phyloP scores from a whole-genome alignment of 805 yeast genomes.

The Hanseniaspora nectarophila region DNA sequence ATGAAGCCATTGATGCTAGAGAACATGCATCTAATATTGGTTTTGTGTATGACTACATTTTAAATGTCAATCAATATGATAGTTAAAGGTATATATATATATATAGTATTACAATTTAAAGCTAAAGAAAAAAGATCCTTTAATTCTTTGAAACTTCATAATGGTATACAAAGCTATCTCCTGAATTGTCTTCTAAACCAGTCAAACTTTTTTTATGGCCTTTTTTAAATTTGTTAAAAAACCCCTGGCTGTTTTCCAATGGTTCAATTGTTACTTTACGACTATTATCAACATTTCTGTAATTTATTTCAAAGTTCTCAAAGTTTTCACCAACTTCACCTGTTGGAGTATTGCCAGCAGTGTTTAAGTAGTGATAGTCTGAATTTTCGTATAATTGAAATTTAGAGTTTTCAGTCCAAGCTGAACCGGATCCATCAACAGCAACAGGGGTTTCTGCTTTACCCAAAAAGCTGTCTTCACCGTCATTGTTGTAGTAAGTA shows the following conservation, averaged over 20 bases:
- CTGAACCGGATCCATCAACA: neutral
- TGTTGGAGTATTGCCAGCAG: neutral
- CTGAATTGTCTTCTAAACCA: neutral
- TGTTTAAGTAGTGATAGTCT: conserved; percentile 11
- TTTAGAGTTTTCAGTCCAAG: neutral
- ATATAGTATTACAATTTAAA: neutral
- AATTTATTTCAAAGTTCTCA: conserved; percentile 9
- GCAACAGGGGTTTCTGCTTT: conserved; percentile 8
- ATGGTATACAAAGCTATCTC: conserved; percentile 7
- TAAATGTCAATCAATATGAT: conserved; percentile 24
- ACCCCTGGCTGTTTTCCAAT: neutral
- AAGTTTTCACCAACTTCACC: neutral
- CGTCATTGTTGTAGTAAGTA: conserved; percentile 7
- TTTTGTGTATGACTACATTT: conserved; percentile 41
- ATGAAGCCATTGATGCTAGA: conserved; percentile 45
- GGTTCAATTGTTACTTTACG: neutral
- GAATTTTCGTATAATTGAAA: conserved; percentile 17
- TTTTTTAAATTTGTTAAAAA: neutral
- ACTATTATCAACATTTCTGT: neutral
- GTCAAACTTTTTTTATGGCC: neutral
- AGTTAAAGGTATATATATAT: neutral
- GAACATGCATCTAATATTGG: conserved; percentile 52
- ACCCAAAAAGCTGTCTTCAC: neutral
- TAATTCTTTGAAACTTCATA: conserved; percentile 5
- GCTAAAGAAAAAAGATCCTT: neutral